These are phyloP conservation scores for Cenococcum geophilum DNA, from an alignment of 495 filamentous ascomycete species.

Conservation along the genomic window DNA sequence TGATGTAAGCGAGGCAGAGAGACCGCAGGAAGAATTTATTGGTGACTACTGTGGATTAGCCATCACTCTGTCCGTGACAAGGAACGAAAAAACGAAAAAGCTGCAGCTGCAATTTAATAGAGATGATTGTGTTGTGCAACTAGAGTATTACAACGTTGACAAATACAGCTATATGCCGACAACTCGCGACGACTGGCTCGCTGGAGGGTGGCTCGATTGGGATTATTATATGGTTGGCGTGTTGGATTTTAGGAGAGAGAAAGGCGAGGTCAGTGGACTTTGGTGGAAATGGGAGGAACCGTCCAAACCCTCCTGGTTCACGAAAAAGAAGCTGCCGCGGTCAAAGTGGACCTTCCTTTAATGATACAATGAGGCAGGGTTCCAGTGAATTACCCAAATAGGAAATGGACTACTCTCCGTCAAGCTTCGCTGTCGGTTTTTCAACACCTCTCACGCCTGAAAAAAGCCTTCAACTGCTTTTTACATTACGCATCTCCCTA, in stretches of 20 bases:
- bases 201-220: not conserved
- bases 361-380: too few species aligned
- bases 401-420: too few species aligned
- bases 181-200: not conserved
- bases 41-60: not conserved
- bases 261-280: not conserved
- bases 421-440: too few species aligned
- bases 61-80: not conserved
- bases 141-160: slow-evolving; percentile 1
- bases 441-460: too few species aligned
- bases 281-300: not conserved
- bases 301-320: not conserved
- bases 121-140: not conserved
- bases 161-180: not conserved
- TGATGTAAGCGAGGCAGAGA: not conserved
- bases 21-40: not conserved
- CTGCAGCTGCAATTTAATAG: not conserved
- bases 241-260: not conserved
- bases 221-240: slow-evolving; percentile 1
- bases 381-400: too few species aligned
- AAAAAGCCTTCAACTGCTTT: too few species aligned
- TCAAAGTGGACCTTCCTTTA: too few species aligned
- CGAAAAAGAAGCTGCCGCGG: not conserved
- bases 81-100: not conserved
- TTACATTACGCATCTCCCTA: too few species aligned